Evolutionary conservation across 805 yeast species (phyloP).

Genomic region (Sugiyamaella qingdaonensis): DNA sequence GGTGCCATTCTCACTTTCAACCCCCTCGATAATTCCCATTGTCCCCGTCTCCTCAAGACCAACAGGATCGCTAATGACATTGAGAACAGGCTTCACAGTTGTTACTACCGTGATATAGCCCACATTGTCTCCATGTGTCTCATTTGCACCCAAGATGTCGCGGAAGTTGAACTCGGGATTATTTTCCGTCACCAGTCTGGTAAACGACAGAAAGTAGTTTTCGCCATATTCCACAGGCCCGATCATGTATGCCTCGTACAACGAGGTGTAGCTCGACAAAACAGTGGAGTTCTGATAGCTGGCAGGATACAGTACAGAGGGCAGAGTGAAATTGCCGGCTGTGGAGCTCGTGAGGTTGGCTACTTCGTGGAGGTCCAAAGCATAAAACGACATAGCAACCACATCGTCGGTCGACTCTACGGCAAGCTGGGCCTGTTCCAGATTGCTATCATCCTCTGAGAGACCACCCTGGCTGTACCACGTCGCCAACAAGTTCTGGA

Average conservation of each 20-base stretch:
- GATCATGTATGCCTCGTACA: slow-evolving; percentile 15
- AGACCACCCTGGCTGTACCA: slow-evolving; percentile 30
- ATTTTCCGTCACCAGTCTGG: slow-evolving; percentile 19
- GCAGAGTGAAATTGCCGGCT: slow-evolving; percentile 10
- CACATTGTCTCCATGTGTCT: slow-evolving; percentile 13
- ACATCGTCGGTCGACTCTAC: slow-evolving; percentile 22
- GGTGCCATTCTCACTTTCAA: background rate
- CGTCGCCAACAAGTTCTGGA: slow-evolving; percentile 54
- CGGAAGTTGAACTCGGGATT: slow-evolving; percentile 17
- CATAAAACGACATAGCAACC: slow-evolving; percentile 21
- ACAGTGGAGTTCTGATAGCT: background rate
- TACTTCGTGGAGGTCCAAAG: slow-evolving; percentile 5
- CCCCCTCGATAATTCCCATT: slow-evolving; percentile 17
- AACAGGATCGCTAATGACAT: slow-evolving; percentile 37
- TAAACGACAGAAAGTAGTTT: slow-evolving; percentile 18
- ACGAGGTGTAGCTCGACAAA: slow-evolving; percentile 1
- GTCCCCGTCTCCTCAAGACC: slow-evolving; percentile 15
- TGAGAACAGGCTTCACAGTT: slow-evolving; percentile 42
- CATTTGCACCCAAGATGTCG: slow-evolving; percentile 7
- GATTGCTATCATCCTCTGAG: slow-evolving; percentile 5
- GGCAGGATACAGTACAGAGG: slow-evolving; percentile 15
- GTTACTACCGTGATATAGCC: slow-evolving; percentile 67
- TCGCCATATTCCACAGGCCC: slow-evolving; percentile 18
- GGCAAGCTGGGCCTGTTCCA: slow-evolving; percentile 16
- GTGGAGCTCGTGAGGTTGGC: slow-evolving; percentile 4